Conservation (phyloP, 1,284 basidiomycete genomes). For the Mycena citricolor region DNA sequence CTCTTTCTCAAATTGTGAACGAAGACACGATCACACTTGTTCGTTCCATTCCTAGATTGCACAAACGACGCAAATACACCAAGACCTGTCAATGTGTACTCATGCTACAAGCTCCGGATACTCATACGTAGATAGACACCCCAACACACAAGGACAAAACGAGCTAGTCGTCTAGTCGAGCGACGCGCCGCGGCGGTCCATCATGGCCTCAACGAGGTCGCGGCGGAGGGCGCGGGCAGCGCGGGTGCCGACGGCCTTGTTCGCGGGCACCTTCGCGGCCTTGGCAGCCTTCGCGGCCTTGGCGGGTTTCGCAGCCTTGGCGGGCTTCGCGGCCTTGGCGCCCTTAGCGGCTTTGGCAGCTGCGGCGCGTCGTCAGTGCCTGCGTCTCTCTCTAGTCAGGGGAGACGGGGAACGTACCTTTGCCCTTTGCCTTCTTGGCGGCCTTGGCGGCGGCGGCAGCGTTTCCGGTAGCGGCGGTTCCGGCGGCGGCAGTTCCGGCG, state of each 20-base stretch:
- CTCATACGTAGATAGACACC: too few species aligned
- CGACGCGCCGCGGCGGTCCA: background rate
- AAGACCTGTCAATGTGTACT: too few species aligned
- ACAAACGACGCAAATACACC: too few species aligned
- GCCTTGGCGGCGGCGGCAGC: background rate
- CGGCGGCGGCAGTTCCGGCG: constrained; percentile 5
- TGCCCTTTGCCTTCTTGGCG: background rate
- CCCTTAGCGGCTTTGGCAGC: background rate
- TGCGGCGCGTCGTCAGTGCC: too few species aligned
- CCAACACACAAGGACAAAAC: background rate
- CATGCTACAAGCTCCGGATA: too few species aligned
- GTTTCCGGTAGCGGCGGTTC: background rate
- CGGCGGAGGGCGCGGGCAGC: constrained; percentile 23
- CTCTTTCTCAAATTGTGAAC: too few species aligned
- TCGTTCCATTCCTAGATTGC: too few species aligned
- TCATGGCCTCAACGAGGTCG: constrained; percentile 10
- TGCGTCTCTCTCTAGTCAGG: constrained; percentile 17
- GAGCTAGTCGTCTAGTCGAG: constrained; percentile 12
- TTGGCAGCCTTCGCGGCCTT: background rate
- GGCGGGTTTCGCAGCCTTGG: background rate
- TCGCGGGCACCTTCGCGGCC: constrained; percentile 4
- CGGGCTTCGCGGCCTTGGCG: constrained; percentile 1
- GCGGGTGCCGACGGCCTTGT: constrained; percentile 21
- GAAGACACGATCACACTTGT: too few species aligned
- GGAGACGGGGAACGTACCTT: background rate